Conservation (phyloP, 805 yeast genomes). For the Candida dendrica region DNA sequence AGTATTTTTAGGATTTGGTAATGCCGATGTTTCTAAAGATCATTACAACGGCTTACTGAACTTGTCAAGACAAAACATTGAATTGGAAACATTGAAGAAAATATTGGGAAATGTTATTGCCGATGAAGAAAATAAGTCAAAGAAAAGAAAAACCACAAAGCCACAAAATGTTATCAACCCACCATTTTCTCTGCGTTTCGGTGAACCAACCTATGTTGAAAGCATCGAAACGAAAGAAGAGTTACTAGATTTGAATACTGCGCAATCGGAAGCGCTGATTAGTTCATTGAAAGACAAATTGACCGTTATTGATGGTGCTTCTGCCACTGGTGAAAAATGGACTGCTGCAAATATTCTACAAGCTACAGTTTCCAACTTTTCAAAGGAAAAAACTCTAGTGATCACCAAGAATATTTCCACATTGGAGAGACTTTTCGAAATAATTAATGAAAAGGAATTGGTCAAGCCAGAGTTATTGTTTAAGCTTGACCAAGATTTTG, state of each 20-base stretch:
- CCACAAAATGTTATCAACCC: neutral
- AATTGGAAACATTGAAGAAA: neutral
- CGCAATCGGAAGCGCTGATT: slow-evolving; percentile 20
- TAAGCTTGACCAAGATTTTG: neutral
- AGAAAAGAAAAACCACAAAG: neutral
- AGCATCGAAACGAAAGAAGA: neutral
- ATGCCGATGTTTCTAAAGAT: slow-evolving; percentile 1
- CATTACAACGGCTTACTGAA: neutral
- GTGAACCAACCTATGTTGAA: neutral
- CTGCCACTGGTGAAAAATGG: slow-evolving; percentile 45
- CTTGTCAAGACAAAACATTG: neutral
- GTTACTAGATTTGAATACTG: neutral
- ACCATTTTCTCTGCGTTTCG: neutral
- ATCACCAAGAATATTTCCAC: slow-evolving; percentile 4
- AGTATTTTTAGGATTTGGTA: slow-evolving; percentile 26
- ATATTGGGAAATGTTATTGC: slow-evolving; percentile 5
- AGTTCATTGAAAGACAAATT: slow-evolving; percentile 30
- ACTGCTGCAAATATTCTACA: slow-evolving; percentile 19
- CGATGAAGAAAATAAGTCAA: neutral
- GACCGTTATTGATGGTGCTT: slow-evolving; percentile 40
- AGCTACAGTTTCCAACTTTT: slow-evolving; percentile 13
- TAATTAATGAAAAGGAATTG: neutral
- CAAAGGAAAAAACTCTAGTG: slow-evolving; percentile 10
- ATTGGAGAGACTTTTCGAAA: neutral
- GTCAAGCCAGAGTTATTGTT: neutral